Percentiles rank a stretch among this genome's conserved stretches.
These are phyloP conservation scores for Colletotrichum navitas DNA, from an alignment of 2,329 filamentous ascomycete species.

Conservation along the genomic window DNA sequence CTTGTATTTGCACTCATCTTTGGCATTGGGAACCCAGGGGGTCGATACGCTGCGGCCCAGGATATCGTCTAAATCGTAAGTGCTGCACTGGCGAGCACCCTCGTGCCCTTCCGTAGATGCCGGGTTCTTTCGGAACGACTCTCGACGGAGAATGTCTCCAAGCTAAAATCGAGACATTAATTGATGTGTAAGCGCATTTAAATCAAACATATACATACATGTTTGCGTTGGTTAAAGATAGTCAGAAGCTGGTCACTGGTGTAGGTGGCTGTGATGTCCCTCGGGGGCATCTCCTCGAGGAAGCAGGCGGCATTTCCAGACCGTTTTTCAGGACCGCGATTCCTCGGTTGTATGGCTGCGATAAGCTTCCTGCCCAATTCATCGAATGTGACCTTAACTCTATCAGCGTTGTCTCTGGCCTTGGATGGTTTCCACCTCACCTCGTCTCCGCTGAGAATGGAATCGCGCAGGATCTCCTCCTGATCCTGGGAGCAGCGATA, in stretches of 20 bases:
- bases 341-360: conserved; percentile 52
- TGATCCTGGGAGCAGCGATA: conserved; percentile 79
- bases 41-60: conserved; percentile 42
- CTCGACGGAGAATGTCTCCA: conserved; percentile 30
- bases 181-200: not conserved
- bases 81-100: conserved; percentile 6
- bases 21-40: conserved; percentile 54
- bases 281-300: conserved; percentile 58
- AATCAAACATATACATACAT: conserved; percentile 52
- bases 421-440: conserved; percentile 42
- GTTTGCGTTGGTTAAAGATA: conserved; percentile 64
- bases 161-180: conserved; percentile 14
- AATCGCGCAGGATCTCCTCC: conserved; percentile 53
- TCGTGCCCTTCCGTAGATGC: not conserved
- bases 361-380: conserved; percentile 51
- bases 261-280: conserved; percentile 57
- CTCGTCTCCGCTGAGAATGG: conserved; percentile 49
- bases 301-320: conserved; percentile 58
- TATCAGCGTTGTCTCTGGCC: conserved; percentile 41
- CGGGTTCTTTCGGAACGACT: conserved; percentile 28
- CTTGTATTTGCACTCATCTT: conserved; percentile 63
- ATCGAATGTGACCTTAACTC: conserved; percentile 51
- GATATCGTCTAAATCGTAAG: conserved; percentile 15
- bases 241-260: conserved; percentile 59
- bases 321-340: conserved; percentile 56